Conservation (phyloP, 176 grass and related monocot species). For the Phyllostachys edulis region DNA sequence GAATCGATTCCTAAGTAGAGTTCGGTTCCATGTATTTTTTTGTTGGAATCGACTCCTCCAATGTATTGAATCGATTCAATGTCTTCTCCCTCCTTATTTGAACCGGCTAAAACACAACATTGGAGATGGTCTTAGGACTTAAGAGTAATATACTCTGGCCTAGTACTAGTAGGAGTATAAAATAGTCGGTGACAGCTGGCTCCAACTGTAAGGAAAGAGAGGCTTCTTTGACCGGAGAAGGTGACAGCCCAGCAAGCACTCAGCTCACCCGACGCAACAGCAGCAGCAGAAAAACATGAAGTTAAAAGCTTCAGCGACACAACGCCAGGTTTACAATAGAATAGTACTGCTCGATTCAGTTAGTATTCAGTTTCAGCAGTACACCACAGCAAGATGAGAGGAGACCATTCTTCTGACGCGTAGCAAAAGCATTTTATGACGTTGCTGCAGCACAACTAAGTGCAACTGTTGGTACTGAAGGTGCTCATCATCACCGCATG, state of each 20-base stretch:
- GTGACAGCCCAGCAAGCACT: constrained; percentile 13
- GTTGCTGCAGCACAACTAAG: background rate
- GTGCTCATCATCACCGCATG: constrained; percentile 6
- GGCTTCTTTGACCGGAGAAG: constrained; percentile 36
- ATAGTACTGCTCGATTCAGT: no score
- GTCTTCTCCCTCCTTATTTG: no score
- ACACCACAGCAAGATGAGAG: background rate
- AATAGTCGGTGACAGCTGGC: constrained; percentile 45
- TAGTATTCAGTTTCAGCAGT: no score
- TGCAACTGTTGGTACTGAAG: background rate
- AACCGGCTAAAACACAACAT: no score
- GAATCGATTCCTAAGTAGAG: no score
- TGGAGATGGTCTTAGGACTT: no score
- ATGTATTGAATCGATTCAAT: no score
- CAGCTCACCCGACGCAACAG: background rate
- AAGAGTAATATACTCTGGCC: background rate
- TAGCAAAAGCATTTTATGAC: background rate
- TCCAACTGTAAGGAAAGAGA: constrained; percentile 25
- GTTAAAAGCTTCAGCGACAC: constrained; percentile 45
- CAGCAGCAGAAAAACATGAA: constrained; percentile 8
- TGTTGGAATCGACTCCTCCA: no score
- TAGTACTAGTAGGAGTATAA: background rate
- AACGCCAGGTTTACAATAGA: background rate
- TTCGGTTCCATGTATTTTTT: no score
- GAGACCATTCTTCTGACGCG: constrained; percentile 27